Conservation (phyloP, 2,329 filamentous ascomycete species). For the Ciborinia camelliae region DNA sequence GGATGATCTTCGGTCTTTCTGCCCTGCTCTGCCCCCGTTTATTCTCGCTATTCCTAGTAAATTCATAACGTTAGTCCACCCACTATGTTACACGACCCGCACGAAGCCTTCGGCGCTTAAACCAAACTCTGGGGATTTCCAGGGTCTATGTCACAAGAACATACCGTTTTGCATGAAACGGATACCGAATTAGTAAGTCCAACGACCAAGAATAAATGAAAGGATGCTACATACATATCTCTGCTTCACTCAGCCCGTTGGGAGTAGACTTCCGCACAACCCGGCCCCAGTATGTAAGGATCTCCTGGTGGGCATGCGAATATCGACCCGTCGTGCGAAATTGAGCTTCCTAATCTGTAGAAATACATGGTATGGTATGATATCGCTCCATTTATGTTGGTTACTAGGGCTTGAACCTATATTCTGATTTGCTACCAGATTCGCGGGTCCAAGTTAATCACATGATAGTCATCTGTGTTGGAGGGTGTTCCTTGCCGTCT, state of each 20-base stretch:
- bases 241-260: conserved; percentile 8
- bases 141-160: conserved; percentile 1
- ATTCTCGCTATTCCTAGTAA: not conserved
- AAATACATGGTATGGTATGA: not conserved
- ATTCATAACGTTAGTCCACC: not conserved
- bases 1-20: not conserved
- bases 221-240: not conserved
- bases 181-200: not conserved
- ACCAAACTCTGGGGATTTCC: conserved; percentile 16
- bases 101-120: conserved; percentile 8
- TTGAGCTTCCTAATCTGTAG: conserved; percentile 14
- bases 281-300: not conserved
- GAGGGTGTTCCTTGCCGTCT: conserved; percentile 6
- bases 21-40: not conserved
- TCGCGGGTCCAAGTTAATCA: conserved; percentile 3
- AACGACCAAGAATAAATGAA: conserved; percentile 14
- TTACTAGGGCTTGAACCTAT: not conserved
- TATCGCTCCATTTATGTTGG: conserved; percentile 13
- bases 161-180: not conserved
- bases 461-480: conserved; percentile 8
- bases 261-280: not conserved
- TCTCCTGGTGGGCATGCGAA: not conserved
- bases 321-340: not conserved
- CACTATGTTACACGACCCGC: not conserved
- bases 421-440: conserved; percentile 11